Evolutionary conservation across 2,329 filamentous ascomycete species (phyloP).

Genomic region (Scytalidium sp.): DNA sequence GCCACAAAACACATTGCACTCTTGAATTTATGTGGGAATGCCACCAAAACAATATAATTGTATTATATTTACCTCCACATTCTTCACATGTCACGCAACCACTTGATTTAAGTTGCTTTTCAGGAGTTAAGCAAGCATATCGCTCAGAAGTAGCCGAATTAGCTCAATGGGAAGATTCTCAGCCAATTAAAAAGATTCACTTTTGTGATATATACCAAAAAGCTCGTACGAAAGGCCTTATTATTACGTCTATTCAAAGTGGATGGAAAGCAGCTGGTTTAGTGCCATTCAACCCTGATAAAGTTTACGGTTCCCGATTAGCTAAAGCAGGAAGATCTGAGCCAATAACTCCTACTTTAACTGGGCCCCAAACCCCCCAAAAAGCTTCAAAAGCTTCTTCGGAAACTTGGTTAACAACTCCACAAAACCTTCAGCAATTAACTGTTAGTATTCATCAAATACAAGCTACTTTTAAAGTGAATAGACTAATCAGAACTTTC

Average conservation of each 20-base stretch:
- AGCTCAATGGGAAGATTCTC: background rate
- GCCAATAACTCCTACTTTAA: too few relatives aligned
- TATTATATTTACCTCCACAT: slow-evolving; percentile 29
- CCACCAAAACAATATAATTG: slow-evolving; percentile 27
- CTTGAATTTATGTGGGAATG: slow-evolving; percentile 28
- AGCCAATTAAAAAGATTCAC: background rate
- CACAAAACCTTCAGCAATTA: background rate
- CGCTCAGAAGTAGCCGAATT: background rate
- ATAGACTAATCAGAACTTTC: background rate
- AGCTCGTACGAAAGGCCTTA: background rate
- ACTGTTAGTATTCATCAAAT: background rate
- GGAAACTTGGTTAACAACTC: background rate
- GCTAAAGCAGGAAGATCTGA: too few relatives aligned
- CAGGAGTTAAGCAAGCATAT: slow-evolving; percentile 19
- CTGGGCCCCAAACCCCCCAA: too few relatives aligned
- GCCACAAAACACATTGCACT: slow-evolving; percentile 29
- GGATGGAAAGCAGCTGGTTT: slow-evolving; percentile 26
- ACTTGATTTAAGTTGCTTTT: slow-evolving; percentile 31
- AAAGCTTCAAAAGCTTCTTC: too few relatives aligned
- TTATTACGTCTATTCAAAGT: slow-evolving; percentile 15
- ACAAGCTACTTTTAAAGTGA: background rate
- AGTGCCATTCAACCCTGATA: slow-evolving; percentile 25
- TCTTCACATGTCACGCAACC: slow-evolving; percentile 33
- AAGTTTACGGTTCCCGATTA: slow-evolving; percentile 9
- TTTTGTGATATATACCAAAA: background rate